Percentiles rank a stretch among this genome's conserved stretches.
These are phyloP conservation scores for Sophora flavescens DNA, from an alignment of 306 rosid species.

Conservation along the genomic window DNA sequence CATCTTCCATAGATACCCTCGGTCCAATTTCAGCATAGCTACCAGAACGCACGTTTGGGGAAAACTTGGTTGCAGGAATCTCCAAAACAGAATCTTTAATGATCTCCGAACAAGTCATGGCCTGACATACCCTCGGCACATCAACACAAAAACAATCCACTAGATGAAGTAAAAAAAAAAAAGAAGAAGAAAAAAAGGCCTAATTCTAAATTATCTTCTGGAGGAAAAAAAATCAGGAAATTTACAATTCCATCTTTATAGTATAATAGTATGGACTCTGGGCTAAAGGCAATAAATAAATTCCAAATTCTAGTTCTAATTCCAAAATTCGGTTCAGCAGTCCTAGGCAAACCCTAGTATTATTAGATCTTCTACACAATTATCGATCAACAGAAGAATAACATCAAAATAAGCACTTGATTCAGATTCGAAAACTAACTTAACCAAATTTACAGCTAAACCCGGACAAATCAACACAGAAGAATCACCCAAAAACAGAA, in stretches of 20 bases:
- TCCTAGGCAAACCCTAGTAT: slow-evolving; percentile 16
- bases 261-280: neutral
- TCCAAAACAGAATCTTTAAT: slow-evolving; percentile 55
- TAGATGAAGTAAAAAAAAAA: neutral
- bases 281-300: slow-evolving; percentile 8
- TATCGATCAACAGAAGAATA: slow-evolving; percentile 3
- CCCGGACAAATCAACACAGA: neutral
- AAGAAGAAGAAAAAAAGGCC: neutral
- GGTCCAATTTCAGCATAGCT: slow-evolving; percentile 79
- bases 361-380: slow-evolving; percentile 32
- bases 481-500: neutral
- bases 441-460: slow-evolving; percentile 23
- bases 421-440: slow-evolving; percentile 27
- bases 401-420: neutral
- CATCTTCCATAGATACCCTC: slow-evolving; percentile 85
- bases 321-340: slow-evolving; percentile 23
- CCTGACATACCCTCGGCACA: slow-evolving; percentile 53
- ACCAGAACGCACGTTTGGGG: slow-evolving; percentile 81
- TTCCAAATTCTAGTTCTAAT: slow-evolving; percentile 30
- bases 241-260: neutral
- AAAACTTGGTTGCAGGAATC: slow-evolving; percentile 56
- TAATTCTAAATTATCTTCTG: neutral
- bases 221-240: neutral
- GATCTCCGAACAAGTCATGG: slow-evolving; percentile 61
- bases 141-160: slow-evolving; percentile 12